Evolutionary conservation across 1,284 basidiomycete species (phyloP), one percentile per base, ranked within the genome.

Genomic region (Hortiboletus rubellus): DNA sequence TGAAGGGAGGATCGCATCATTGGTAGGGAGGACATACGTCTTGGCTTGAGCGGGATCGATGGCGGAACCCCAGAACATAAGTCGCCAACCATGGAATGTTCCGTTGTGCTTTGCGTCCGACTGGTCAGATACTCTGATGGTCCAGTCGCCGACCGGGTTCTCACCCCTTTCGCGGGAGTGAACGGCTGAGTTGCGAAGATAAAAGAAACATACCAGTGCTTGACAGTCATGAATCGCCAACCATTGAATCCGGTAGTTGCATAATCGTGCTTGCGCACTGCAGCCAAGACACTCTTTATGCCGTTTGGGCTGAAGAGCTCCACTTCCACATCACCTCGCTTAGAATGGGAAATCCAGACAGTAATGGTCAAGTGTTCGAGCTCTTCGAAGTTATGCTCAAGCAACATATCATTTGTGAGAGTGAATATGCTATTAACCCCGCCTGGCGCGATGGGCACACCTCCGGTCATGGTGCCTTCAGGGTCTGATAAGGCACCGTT

Each of bases 141-240:
- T 93, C 97, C 97, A 99, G 8, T 87, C 83, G 15, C 97, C 97
- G n/a, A 94, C 73, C 0, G 96, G 91, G 67, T 91, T 81, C 76
- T 99, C 97, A 48, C 91, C 95, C 94, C 94, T 96, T 63, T 44
- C 40, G 52, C 51, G 31, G 62, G 24, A 41, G 44, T 74, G n/a
- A 74, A 54, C 38, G 36, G 50, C 46, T 27, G 38, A 49, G 10
- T 30, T 22, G 54, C 40, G n/a, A 17, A 34, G 34, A 22, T 46
- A 52, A 17, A 54, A 37, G 14, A 7, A 54, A 55, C 86, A 68
- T 58, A 94, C 97, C 97, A 99, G 72, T 99, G 97, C 75, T 99
- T 99, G 55, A 99, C 85, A 27, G 88, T 86, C 96, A 98, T 99
- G 72, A 99, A 99, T 22, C 85, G 90, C 97, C 97, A 99, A 0